phyloP scores from a whole-genome alignment of 2,329 filamentous ascomycete species.

The Scedosporium minutisporum region DNA sequence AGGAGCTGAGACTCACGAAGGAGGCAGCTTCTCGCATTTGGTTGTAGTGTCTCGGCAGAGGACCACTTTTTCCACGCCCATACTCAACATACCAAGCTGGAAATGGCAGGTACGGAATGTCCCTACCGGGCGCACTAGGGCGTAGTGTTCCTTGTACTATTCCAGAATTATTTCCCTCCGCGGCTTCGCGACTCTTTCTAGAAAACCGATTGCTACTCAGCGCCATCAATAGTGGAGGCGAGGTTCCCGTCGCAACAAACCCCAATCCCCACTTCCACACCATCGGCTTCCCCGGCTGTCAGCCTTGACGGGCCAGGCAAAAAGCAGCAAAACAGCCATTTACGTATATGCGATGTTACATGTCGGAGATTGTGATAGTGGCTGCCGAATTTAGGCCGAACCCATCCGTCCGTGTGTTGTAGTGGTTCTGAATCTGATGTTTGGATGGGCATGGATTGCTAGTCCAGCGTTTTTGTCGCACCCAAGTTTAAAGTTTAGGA shows the following conservation, averaged over 20 bases:
- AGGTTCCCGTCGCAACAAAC: background rate
- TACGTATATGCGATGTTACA: background rate
- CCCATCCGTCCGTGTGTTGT: background rate
- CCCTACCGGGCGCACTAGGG: too few species aligned
- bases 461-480: background rate
- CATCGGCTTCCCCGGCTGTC: background rate
- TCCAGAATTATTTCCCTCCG: too few species aligned
- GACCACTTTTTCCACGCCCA: too few species aligned
- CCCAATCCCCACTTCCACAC: background rate
- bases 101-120: too few species aligned
- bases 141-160: too few species aligned
- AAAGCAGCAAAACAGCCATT: background rate
- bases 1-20: too few species aligned
- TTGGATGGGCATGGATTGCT: background rate
- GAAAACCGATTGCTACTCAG: too few species aligned
- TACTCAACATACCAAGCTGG: too few species aligned
- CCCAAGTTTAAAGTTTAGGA: constrained; percentile 1
- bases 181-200: too few species aligned
- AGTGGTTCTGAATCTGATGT: background rate
- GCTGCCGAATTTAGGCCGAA: background rate
- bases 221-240: background rate
- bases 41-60: too few species aligned
- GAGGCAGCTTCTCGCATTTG: too few species aligned
- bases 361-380: background rate
- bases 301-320: background rate